These are phyloP conservation scores for Moesziomyces parantarcticus DNA, from an alignment of 1,284 basidiomycete genomes.

Conservation along the genomic window DNA sequence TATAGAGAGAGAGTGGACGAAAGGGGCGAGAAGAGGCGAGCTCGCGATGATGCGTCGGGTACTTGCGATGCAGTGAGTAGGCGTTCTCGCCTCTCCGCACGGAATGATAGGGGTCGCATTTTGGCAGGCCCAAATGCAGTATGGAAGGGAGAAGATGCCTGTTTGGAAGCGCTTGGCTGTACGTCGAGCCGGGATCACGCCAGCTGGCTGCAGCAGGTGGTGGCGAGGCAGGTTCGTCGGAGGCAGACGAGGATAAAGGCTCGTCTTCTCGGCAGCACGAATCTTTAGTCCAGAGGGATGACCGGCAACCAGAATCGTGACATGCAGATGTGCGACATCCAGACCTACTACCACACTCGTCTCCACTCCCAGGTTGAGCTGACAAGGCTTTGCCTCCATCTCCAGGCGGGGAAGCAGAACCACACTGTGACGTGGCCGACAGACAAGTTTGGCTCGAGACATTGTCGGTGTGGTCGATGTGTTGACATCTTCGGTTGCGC, in stretches of 20 bases:
- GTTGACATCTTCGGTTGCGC: constrained; percentile 3
- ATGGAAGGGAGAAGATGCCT: constrained; percentile 24
- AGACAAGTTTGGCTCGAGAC: too few species aligned
- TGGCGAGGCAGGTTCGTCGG: constrained; percentile 20
- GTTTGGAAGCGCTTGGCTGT: not conserved
- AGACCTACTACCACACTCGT: not conserved
- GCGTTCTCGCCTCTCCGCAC: constrained; percentile 9
- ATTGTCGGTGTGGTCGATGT: too few species aligned
- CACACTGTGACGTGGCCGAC: too few species aligned
- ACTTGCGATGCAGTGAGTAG: constrained; percentile 25
- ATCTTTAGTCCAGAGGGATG: constrained; percentile 22
- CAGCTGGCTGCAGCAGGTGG: constrained; percentile 7
- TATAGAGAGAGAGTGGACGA: constrained; percentile 30
- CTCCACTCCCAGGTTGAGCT: too few species aligned
- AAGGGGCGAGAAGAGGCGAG: constrained; percentile 8
- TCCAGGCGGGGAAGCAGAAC: too few species aligned
- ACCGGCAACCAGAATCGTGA: constrained; percentile 7
- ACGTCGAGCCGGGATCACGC: not conserved
- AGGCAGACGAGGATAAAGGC: constrained; percentile 19
- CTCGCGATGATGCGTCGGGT: not conserved
- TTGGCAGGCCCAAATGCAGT: constrained; percentile 20
- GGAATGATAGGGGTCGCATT: constrained; percentile 5
- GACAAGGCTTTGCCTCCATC: too few species aligned
- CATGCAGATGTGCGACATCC: constrained; percentile 1
- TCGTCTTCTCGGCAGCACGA: constrained; percentile 36